A percentile compares a stretch with the other conserved stretches of the same genome.
These are phyloP conservation scores for Polyporus tsugae DNA, from an alignment of 1,284 basidiomycete species.

Conservation along the genomic window DNA sequence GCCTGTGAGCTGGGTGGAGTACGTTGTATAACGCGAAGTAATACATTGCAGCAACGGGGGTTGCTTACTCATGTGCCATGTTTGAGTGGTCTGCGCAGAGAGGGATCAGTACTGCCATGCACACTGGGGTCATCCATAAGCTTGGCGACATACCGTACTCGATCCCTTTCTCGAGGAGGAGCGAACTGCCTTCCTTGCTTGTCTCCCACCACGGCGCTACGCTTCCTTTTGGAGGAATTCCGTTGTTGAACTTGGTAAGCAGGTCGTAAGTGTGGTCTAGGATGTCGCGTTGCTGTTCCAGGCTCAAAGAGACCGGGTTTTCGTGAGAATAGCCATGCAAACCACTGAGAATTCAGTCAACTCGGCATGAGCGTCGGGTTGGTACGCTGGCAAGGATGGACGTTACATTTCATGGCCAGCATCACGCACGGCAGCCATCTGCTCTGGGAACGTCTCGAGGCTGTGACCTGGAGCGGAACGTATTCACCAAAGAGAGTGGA, in stretches of 20 bases:
- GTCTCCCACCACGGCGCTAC: conserved; percentile 87
- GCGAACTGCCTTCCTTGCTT: conserved; percentile 71
- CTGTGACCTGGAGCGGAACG: conserved; percentile 59
- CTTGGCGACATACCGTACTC: conserved; percentile 65
- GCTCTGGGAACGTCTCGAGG: conserved; percentile 72
- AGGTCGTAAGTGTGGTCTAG: conserved; percentile 73
- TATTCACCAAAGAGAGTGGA: background rate
- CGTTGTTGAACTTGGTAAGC: conserved; percentile 74
- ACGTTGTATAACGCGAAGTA: background rate
- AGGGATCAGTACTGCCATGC: background rate
- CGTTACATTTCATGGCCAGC: conserved; percentile 72
- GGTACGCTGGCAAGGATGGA: background rate
- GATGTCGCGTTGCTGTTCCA: conserved; percentile 78
- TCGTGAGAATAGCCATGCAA: conserved; percentile 83
- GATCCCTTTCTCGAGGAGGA: conserved; percentile 79
- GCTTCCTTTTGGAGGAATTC: conserved; percentile 69
- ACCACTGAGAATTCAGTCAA: conserved; percentile 49
- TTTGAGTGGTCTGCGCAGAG: conserved; percentile 64
- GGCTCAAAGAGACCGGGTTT: conserved; percentile 70
- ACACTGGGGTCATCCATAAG: background rate
- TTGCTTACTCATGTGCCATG: conserved; percentile 65
- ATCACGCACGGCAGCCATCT: conserved; percentile 72
- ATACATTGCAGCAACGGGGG: background rate
- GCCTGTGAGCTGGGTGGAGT: conserved; percentile 61
- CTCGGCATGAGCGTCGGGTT: background rate